These are phyloP conservation scores for Colletotrichum cuscutae DNA, from an alignment of 2,329 filamentous ascomycete species.

Conservation along the genomic window DNA sequence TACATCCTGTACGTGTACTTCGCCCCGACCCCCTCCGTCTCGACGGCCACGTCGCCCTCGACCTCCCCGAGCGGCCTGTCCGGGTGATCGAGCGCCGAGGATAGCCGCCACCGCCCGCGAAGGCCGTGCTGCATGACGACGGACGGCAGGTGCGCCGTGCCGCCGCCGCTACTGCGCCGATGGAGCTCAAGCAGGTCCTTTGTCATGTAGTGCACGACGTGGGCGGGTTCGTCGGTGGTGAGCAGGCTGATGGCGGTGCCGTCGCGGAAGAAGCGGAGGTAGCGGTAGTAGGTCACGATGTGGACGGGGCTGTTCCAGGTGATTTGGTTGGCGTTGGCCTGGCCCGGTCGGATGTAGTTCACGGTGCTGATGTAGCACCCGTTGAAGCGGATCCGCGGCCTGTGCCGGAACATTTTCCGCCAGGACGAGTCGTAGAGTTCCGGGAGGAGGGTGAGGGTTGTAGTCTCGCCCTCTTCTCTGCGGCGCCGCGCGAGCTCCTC, in stretches of 20 bases:
- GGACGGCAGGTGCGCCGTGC: slow-evolving; percentile 49
- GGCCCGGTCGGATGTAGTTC: slow-evolving; percentile 90
- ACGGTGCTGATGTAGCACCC: slow-evolving; percentile 97
- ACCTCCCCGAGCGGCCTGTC: slow-evolving; percentile 48
- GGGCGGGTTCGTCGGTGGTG: slow-evolving; percentile 82
- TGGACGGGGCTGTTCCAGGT: slow-evolving; percentile 88
- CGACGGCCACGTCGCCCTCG: slow-evolving; percentile 80
- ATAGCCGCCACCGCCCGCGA: slow-evolving; percentile 57
- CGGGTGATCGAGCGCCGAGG: slow-evolving; percentile 46
- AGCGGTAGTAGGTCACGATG: slow-evolving; percentile 98
- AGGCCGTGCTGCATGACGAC: slow-evolving; percentile 75
- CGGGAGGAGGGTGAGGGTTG: slow-evolving; percentile 54
- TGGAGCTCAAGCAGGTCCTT: slow-evolving; percentile 71
- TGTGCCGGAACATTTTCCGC: slow-evolving; percentile 79
- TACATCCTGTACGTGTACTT: slow-evolving; percentile 91
- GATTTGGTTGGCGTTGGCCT: slow-evolving; percentile 73
- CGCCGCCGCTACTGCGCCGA: slow-evolving; percentile 41
- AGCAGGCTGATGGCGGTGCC: slow-evolving; percentile 85
- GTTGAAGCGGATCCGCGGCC: slow-evolving; percentile 91
- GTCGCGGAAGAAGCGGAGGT: slow-evolving; percentile 93
- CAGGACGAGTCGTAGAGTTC: slow-evolving; percentile 63
- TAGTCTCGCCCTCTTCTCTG: slow-evolving; percentile 45
- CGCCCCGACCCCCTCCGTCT: slow-evolving; percentile 82
- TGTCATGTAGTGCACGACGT: slow-evolving; percentile 87
- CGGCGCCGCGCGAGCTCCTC: slow-evolving; percentile 48